These are phyloP conservation scores for Asterionellopsis glacialis DNA, from an alignment of 108 stramenopile genomes.

Conservation along the genomic window DNA sequence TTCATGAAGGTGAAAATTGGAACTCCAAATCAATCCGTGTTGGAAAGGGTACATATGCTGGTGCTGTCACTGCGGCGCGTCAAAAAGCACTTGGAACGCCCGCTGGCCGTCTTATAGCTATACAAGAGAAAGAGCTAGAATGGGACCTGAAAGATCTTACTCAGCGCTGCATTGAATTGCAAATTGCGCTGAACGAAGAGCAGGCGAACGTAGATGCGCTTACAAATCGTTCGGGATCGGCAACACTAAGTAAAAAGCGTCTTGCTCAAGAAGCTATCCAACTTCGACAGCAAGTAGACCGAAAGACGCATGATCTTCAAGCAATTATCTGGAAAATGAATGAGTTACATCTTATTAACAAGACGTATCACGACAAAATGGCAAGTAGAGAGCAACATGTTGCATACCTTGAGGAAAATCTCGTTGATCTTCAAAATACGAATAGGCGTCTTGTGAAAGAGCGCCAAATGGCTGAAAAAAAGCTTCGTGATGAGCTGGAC, in stretches of 20 bases:
- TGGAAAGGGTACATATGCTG: background rate
- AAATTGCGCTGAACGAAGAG: slow-evolving; percentile 70
- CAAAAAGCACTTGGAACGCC: slow-evolving; percentile 68
- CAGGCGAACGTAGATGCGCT: slow-evolving; percentile 76
- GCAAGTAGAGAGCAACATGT: slow-evolving; percentile 76
- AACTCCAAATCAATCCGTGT: too few relatives aligned
- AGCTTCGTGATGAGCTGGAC: slow-evolving; percentile 55
- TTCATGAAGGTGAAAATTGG: background rate
- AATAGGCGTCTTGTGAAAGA: slow-evolving; percentile 60
- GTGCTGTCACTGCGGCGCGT: slow-evolving; percentile 13
- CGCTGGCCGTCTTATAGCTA: slow-evolving; percentile 50
- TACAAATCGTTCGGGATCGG: slow-evolving; percentile 40
- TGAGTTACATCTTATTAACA: slow-evolving; percentile 83
- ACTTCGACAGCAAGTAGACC: slow-evolving; percentile 63
- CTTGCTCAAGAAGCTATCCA: slow-evolving; percentile 60
- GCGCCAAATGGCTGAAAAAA: slow-evolving; percentile 47
- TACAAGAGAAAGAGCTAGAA: slow-evolving; percentile 72
- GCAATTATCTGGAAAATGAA: slow-evolving; percentile 87
- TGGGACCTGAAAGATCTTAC: slow-evolving; percentile 60
- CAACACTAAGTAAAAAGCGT: slow-evolving; percentile 44
- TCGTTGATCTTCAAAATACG: slow-evolving; percentile 62
- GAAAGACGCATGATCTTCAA: slow-evolving; percentile 71
- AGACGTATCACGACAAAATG: slow-evolving; percentile 75
- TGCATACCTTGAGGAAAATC: slow-evolving; percentile 72
- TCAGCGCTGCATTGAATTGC: slow-evolving; percentile 64